phyloP scores from a whole-genome alignment of 345 rosid genomes.

The Jatropha curcas region DNA sequence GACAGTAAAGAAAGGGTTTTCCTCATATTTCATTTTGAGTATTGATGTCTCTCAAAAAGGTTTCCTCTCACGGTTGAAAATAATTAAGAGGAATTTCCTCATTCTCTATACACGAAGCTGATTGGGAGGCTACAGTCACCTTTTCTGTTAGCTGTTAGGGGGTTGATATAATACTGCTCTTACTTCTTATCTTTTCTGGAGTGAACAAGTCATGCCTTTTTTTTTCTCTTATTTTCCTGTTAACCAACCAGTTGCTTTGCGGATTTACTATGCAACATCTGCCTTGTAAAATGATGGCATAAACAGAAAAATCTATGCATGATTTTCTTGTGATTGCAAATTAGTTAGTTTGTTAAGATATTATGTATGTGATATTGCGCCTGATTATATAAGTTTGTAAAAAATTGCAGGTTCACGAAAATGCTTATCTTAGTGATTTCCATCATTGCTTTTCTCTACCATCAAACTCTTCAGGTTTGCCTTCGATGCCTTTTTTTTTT shows the following conservation, averaged over 20 bases:
- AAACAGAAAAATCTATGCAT: neutral
- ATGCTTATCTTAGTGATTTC: slow-evolving; percentile 84
- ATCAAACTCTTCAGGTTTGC: slow-evolving; percentile 71
- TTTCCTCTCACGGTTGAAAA: too few relatives aligned
- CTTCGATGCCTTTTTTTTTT: neutral
- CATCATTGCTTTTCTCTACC: slow-evolving; percentile 91
- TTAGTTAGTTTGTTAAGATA: neutral
- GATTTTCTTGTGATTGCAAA: slow-evolving; percentile 1
- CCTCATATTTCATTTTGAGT: too few relatives aligned
- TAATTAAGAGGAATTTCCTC: neutral
- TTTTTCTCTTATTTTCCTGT: too few relatives aligned
- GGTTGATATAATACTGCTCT: neutral
- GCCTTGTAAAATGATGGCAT: neutral
- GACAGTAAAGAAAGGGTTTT: neutral
- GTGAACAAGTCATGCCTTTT: too few relatives aligned
- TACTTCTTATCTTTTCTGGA: neutral
- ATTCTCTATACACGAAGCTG: neutral
- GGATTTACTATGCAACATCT: too few relatives aligned
- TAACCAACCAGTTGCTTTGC: too few relatives aligned
- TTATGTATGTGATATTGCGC: slow-evolving; percentile 9
- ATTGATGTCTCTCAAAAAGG: too few relatives aligned
- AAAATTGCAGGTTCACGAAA: slow-evolving; percentile 80
- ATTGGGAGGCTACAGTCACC: neutral
- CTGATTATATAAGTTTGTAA: slow-evolving; percentile 19
- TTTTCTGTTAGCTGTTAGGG: neutral